These are phyloP conservation scores for Botrytis elliptica DNA, from an alignment of 2,329 filamentous ascomycete genomes.

Conservation along the genomic window DNA sequence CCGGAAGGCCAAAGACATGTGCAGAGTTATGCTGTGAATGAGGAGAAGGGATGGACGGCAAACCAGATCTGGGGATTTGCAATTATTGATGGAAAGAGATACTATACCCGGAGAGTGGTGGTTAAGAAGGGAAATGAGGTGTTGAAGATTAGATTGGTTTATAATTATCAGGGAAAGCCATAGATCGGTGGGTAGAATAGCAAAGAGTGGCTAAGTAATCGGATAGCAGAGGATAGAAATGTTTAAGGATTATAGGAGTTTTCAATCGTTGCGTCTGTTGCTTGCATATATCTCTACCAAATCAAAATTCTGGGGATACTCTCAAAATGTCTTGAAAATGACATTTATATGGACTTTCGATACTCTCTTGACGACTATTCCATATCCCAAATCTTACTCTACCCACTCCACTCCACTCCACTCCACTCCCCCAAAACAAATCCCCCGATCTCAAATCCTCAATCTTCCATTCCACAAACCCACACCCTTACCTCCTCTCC, in stretches of 20 bases:
- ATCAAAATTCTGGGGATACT: background rate
- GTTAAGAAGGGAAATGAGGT: slow-evolving; percentile 42
- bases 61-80: slow-evolving; percentile 53
- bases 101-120: slow-evolving; percentile 43
- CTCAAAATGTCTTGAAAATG: background rate
- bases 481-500: no score
- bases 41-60: slow-evolving; percentile 52
- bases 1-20: slow-evolving; percentile 46
- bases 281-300: background rate
- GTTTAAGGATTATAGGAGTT: background rate
- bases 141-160: slow-evolving; percentile 44
- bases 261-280: background rate
- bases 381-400: background rate
- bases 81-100: slow-evolving; percentile 43
- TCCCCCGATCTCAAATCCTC: no score
- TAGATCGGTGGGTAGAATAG: slow-evolving; percentile 13
- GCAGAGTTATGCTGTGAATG: slow-evolving; percentile 50
- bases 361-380: background rate
- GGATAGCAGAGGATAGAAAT: background rate
- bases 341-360: background rate
- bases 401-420: background rate
- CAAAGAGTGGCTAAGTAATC: background rate
- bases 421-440: no score
- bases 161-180: slow-evolving; percentile 41
- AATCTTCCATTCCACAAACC: background rate